A percentile compares a stretch with the other conserved stretches of the same genome.
phyloP scores from a whole-genome alignment of 345 rosid genomes.

The Melastoma malabathricum region DNA sequence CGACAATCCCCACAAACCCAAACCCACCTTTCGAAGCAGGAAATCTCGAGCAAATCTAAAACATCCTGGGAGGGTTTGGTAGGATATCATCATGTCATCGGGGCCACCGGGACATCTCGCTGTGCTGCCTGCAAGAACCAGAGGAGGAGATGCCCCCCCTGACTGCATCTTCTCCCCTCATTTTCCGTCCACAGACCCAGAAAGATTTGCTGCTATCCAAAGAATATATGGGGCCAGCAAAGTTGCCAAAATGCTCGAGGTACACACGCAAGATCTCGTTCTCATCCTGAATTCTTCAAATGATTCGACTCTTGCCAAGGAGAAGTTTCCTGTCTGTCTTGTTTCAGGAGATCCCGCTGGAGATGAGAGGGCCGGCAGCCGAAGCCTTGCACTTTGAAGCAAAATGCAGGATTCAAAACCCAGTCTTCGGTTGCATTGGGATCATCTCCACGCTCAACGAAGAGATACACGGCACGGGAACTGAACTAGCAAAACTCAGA shows the following conservation, averaged over 20 bases:
- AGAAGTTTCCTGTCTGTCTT: background rate
- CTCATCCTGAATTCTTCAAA: background rate
- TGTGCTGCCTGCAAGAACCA: slow-evolving; percentile 63
- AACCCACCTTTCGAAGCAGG: too few species aligned
- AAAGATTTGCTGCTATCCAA: slow-evolving; percentile 45
- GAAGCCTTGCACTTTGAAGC: slow-evolving; percentile 49
- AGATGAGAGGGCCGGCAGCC: slow-evolving; percentile 32
- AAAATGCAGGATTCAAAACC: slow-evolving; percentile 34
- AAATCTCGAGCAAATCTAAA: too few species aligned
- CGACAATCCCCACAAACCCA: too few species aligned
- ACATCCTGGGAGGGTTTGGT: too few species aligned
- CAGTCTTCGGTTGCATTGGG: slow-evolving; percentile 54
- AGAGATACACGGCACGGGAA: slow-evolving; percentile 28
- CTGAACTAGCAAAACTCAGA: slow-evolving; percentile 27
- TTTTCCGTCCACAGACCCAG: slow-evolving; percentile 43
- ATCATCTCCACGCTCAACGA: slow-evolving; percentile 25
- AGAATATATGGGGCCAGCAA: slow-evolving; percentile 69
- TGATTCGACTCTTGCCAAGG: background rate
- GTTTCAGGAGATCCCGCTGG: slow-evolving; percentile 32
- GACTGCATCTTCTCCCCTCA: slow-evolving; percentile 62
- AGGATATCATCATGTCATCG: too few species aligned
- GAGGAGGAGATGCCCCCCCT: slow-evolving; percentile 52
- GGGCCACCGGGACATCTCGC: slow-evolving; percentile 14
- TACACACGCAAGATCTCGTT: background rate
- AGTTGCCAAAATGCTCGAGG: slow-evolving; percentile 34